These are phyloP conservation scores for Lachnellula cervina DNA, from an alignment of 2,329 filamentous ascomycete genomes.

Conservation along the genomic window DNA sequence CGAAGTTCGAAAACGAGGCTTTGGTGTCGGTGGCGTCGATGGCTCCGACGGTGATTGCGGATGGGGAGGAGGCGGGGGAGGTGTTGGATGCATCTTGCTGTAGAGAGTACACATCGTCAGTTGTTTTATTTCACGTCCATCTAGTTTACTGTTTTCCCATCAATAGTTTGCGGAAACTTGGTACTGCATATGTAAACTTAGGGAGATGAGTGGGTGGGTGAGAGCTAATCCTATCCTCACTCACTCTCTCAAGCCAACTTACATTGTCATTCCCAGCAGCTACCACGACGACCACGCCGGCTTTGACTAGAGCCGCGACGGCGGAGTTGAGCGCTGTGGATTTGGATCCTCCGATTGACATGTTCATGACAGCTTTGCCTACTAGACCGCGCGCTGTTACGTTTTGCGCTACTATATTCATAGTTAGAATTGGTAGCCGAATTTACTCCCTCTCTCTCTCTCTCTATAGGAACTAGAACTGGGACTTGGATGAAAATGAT, in stretches of 20 bases:
- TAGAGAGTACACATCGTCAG: background rate
- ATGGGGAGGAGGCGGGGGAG: slow-evolving; percentile 45
- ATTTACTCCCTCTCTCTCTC: too few species aligned
- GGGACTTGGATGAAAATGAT: background rate
- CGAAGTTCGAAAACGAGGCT: slow-evolving; percentile 48
- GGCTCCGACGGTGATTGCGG: slow-evolving; percentile 49
- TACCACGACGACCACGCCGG: slow-evolving; percentile 47
- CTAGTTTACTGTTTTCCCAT: too few species aligned
- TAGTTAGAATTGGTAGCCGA: background rate
- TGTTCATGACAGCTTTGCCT: slow-evolving; percentile 30
- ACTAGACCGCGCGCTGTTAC: slow-evolving; percentile 27
- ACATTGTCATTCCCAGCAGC: slow-evolving; percentile 48
- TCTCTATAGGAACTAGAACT: background rate
- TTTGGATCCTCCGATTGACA: slow-evolving; percentile 35
- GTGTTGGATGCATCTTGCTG: slow-evolving; percentile 33
- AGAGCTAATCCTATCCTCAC: background rate
- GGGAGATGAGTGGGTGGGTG: too few species aligned
- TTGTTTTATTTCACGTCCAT: too few species aligned
- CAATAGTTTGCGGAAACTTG: too few species aligned
- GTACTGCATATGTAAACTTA: too few species aligned
- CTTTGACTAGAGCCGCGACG: slow-evolving; percentile 19
- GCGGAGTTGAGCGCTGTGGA: slow-evolving; percentile 23
- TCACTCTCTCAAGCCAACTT: background rate
- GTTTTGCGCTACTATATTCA: background rate
- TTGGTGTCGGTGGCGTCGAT: slow-evolving; percentile 36